Evolutionary conservation across 2,329 filamentous ascomycete species (phyloP), one percentile per base, ranked within the genome.

Genomic region (Rosellinia necatrix): DNA sequence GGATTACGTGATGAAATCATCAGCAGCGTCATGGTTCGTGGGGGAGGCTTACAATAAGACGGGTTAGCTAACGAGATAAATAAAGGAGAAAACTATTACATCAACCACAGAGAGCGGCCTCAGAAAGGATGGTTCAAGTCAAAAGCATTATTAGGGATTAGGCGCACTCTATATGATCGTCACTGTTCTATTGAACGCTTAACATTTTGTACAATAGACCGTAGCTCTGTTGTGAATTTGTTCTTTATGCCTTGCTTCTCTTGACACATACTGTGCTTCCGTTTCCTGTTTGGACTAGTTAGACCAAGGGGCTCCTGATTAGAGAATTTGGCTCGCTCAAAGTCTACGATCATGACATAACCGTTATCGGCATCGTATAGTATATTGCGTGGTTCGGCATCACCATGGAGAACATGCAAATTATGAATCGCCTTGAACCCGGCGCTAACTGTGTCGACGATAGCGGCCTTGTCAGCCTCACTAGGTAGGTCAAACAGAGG

Each of bases 301-400:
- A 35, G 46, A 22, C 59, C 48, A 13, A 70, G 61, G 38, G 66
- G 64, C 44, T 60, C 21, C 10, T 64, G 58, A 48, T 35, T 37
- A 25, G 37, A n/a, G 29, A 70, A 49, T 56, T 66, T 40, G 6
- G 70, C 64, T 25, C 58, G 59, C 51, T 71, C 64, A 41, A 75
- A 71, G 57, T 74, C 71, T 27, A 72, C 63, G 34, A 72, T 37
- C 68, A 74, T 74, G 29, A 65, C 17, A 43, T 29, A 47, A 13
- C 64, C 32, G 43, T 4, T 60, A n/a, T 40, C 5, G 22, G 48
- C 30, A 55, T 72, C 54, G 38, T 68, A 74, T 2, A 74, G 21
- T 5, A 74, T 59, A 50, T 75, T 74, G 6, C 66, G 66, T 32
- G 60, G 58, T 48, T 71, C 63, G 21, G 66, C 69, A 59, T 72